Base-by-base conservation (phyloP, 495 filamentous ascomycete genomes). In the Lichenothelia convexa region DNA sequence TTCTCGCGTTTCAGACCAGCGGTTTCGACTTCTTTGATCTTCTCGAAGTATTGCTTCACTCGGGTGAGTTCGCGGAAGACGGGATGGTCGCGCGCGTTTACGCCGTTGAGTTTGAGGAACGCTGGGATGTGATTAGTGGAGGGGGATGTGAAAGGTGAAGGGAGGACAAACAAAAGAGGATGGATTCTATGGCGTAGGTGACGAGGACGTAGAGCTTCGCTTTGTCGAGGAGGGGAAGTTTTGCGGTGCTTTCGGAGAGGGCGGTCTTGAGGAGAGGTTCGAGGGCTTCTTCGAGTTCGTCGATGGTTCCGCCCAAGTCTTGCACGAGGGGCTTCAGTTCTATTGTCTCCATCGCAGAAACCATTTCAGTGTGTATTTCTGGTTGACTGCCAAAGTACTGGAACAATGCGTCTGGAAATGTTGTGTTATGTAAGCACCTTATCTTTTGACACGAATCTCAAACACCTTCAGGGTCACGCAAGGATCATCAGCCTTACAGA, bases 21-120 rank as follows among this genome's bases (percentile, higher is more conserved):
- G 0, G 69, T 58, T 50, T 80, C 71, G 34, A 70, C 57, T 21
- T 50, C 56, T 51, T 91, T 79, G 47, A 94, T 85, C 61, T 95
- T 97, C n/a, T 72, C 71, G 49, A 91, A 85, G 56, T 94, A 94
- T 53, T 85, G 77, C 51, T 70, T 81, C 35, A 94, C 76, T 33
- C 89, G 71, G 3, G 70, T 73, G 36, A 97, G 64, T 61, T 97
- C 89, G 32, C 61, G 62, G 57, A 80, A 87, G 37, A 95, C 70
- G 18, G 84, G 69, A 49, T 95, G 91, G 35, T 80, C 67, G 52
- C 78, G 81, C 9, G 80, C 72, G 49, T 92, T 70, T 6, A 75
- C 69, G 31, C 76, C 83, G 45, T 82, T 77, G 18, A 95, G 68
- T 34, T 73, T 71, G 18, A 97, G 60, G 43, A 81, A 78, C n/a